These are phyloP conservation scores for Aspergillus quadricinctus DNA, from an alignment of 2,329 filamentous ascomycete genomes.

Conservation along the genomic window DNA sequence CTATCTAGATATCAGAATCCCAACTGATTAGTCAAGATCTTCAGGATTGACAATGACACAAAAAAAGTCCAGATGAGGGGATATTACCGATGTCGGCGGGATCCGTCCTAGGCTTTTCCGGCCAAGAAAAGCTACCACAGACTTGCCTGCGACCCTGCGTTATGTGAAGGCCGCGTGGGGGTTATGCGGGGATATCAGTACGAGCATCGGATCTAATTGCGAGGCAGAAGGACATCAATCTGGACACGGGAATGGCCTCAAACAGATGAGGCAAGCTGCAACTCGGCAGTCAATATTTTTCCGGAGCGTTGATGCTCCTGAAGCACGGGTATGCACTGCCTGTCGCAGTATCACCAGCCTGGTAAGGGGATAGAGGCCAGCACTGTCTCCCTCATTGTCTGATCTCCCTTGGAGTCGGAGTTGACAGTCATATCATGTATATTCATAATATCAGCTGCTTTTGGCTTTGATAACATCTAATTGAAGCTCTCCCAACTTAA, in stretches of 20 bases:
- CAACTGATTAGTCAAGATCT: background rate
- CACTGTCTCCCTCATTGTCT: background rate
- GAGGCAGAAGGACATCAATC: background rate
- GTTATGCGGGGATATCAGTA: background rate
- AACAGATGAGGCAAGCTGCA: background rate
- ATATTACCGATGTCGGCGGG: background rate
- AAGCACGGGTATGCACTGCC: background rate
- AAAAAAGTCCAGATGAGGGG: background rate
- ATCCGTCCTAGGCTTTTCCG: background rate
- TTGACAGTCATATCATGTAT: background rate
- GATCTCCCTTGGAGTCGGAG: background rate
- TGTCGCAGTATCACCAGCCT: background rate
- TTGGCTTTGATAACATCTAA: background rate
- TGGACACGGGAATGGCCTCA: background rate
- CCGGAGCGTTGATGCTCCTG: background rate
- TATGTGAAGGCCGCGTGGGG: background rate
- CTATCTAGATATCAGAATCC: background rate
- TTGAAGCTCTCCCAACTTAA: constrained; percentile 7
- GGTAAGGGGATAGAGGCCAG: background rate
- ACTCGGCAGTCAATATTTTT: background rate
- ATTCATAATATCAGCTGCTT: background rate
- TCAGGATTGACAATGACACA: background rate
- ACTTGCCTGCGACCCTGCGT: background rate
- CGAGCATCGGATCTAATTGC: background rate
- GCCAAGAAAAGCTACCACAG: background rate